Conservation (phyloP, 1,139 yeast species). For the Scheffersomyces quercinus region DNA sequence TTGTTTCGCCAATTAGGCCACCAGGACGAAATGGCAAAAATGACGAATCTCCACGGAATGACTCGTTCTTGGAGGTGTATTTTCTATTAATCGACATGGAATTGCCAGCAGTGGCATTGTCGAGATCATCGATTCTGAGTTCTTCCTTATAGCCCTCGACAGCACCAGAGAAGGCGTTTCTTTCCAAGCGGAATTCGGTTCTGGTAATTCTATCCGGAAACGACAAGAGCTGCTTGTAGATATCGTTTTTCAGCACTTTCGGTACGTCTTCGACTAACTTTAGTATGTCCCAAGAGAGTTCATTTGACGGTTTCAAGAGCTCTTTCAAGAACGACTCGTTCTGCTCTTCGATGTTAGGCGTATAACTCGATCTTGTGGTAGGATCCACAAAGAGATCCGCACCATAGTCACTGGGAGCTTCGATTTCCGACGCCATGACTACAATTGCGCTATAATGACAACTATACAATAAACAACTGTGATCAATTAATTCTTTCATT, state of each 20-base stretch:
- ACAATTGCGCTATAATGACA: too few relatives aligned
- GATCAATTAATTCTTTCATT: background rate
- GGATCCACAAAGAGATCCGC: too few relatives aligned
- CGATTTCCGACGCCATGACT: too few relatives aligned
- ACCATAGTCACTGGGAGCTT: too few relatives aligned
- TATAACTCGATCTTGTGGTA: too few relatives aligned
- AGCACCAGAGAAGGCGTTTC: conserved; percentile 75
- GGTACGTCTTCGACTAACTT: conserved; percentile 54
- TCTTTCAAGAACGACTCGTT: conserved; percentile 12
- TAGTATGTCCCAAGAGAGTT: conserved; percentile 58
- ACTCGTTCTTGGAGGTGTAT: conserved; percentile 60
- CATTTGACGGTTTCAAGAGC: conserved; percentile 50
- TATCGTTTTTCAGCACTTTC: conserved; percentile 25
- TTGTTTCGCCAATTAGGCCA: conserved; percentile 54
- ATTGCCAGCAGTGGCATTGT: conserved; percentile 59
- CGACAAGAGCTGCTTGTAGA: conserved; percentile 45
- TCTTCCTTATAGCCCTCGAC: conserved; percentile 66
- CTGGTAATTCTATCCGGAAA: conserved; percentile 56
- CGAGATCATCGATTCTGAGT: conserved; percentile 51
- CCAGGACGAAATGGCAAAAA: conserved; percentile 94
- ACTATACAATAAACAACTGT: too few relatives aligned
- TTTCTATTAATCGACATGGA: conserved; percentile 74
- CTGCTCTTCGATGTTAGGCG: too few relatives aligned
- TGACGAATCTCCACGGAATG: conserved; percentile 69
- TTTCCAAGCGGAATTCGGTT: conserved; percentile 58